Percentiles rank a stretch among this genome's conserved stretches.
phyloP scores from a whole-genome alignment of 805 yeast species.

The Myxozyma mucilagina region DNA sequence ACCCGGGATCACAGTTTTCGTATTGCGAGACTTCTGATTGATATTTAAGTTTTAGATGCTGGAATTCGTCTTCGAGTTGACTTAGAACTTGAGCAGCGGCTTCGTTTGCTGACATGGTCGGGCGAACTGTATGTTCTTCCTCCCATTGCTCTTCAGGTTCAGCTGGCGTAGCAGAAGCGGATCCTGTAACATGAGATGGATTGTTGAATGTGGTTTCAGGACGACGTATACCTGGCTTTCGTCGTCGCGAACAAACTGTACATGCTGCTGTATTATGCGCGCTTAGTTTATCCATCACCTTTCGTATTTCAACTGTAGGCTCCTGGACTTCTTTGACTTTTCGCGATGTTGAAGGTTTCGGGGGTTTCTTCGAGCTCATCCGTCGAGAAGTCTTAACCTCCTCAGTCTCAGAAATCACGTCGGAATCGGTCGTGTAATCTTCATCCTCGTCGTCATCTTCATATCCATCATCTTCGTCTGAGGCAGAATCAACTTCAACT shows the following conservation, averaged over 20 bases:
- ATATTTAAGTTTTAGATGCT: constrained; percentile 21
- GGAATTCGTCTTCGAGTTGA: constrained; percentile 30
- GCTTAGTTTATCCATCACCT: constrained; percentile 7
- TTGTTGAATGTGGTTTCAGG: too few species aligned
- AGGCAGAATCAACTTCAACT: neutral
- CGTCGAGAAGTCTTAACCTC: neutral
- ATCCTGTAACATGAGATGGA: neutral
- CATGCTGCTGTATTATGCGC: constrained; percentile 21
- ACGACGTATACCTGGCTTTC: neutral
- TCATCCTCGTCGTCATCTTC: neutral
- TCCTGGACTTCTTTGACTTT: neutral
- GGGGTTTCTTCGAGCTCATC: too few species aligned
- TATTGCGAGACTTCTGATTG: constrained; percentile 19
- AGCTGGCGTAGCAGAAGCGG: neutral
- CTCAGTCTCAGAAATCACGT: neutral
- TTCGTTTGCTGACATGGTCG: constrained; percentile 24
- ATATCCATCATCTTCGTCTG: neutral
- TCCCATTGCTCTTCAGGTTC: constrained; percentile 5
- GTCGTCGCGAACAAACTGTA: constrained; percentile 22
- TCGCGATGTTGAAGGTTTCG: neutral
- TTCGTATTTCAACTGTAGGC: constrained; percentile 3
- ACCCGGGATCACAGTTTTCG: constrained; percentile 24
- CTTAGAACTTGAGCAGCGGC: constrained; percentile 19
- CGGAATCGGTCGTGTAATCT: neutral
- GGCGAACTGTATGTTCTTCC: constrained; percentile 27